These are phyloP conservation scores for Carex pumila DNA, from an alignment of 176 grass and related monocot species.

Conservation along the genomic window DNA sequence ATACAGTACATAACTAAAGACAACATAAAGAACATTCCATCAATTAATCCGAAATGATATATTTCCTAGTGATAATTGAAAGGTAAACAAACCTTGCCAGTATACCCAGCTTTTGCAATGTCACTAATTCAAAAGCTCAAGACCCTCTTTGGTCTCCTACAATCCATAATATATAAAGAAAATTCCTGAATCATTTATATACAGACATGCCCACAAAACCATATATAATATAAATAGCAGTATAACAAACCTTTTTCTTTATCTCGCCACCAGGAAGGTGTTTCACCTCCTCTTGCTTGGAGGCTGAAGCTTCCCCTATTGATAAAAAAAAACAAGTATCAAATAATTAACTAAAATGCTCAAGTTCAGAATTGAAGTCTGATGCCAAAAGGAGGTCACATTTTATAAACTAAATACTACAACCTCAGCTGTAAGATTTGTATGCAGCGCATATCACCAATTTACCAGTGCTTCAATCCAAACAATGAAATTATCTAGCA, in stretches of 20 bases:
- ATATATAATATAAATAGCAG: not conserved
- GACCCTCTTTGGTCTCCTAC: too few relatives aligned
- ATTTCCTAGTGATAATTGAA: too few relatives aligned
- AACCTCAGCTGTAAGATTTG: not conserved
- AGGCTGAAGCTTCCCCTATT: constrained; percentile 58
- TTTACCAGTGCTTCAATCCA: not conserved
- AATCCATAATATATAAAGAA: too few relatives aligned
- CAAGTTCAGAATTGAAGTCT: not conserved
- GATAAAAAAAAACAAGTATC: not conserved
- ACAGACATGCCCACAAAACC: not conserved
- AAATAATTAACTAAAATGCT: not conserved
- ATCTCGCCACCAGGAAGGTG: constrained; percentile 92
- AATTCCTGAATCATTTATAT: not conserved
- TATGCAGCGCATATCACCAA: not conserved
- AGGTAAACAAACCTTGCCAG: too few relatives aligned
- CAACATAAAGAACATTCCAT: too few relatives aligned
- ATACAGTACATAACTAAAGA: too few relatives aligned
- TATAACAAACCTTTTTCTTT: constrained; percentile 79
- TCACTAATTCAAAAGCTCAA: too few relatives aligned
- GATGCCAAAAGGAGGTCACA: not conserved
- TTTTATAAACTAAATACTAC: not conserved
- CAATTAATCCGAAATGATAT: too few relatives aligned
- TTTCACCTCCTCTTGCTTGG: constrained; percentile 76
- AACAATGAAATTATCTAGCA: not conserved
- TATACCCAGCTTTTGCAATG: too few relatives aligned